These are phyloP conservation scores for Podaxis carcinomalis DNA, from an alignment of 768 basidiomycete species.

Conservation along the genomic window DNA sequence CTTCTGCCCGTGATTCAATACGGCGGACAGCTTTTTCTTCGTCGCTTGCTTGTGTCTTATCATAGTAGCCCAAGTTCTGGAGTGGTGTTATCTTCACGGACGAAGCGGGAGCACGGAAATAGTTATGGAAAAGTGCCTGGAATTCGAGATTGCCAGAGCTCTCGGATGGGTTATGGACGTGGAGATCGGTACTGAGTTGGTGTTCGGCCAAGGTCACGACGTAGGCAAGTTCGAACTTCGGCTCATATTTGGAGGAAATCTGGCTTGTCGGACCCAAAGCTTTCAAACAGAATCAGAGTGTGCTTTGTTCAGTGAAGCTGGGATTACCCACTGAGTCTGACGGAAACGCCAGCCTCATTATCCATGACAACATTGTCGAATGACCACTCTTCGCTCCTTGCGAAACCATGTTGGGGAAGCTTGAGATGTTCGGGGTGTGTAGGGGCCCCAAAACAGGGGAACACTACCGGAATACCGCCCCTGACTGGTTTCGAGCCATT, in stretches of 20 bases:
- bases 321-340: slow-evolving; percentile 62
- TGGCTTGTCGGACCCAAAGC: slow-evolving; percentile 60
- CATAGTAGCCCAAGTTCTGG: slow-evolving; percentile 61
- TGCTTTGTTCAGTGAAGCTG: not conserved
- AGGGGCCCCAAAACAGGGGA: slow-evolving; percentile 88
- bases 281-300: slow-evolving; percentile 19
- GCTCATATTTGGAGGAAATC: slow-evolving; percentile 56
- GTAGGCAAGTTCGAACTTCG: slow-evolving; percentile 70
- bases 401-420: slow-evolving; percentile 89
- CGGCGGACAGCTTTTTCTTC: slow-evolving; percentile 46
- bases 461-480: slow-evolving; percentile 61
- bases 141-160: slow-evolving; percentile 61
- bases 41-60: slow-evolving; percentile 70
- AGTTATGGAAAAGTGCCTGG: slow-evolving; percentile 92
- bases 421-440: slow-evolving; percentile 65
- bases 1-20: slow-evolving; percentile 53
- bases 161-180: slow-evolving; percentile 67
- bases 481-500: slow-evolving; percentile 76
- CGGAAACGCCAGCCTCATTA: slow-evolving; percentile 66
- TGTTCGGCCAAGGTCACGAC: slow-evolving; percentile 75
- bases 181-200: slow-evolving; percentile 73
- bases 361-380: slow-evolving; percentile 63
- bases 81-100: slow-evolving; percentile 62
- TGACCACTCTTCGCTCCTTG: slow-evolving; percentile 71
- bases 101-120: slow-evolving; percentile 65